A percentile compares a stretch with the other conserved stretches of the same genome.
phyloP scores from a whole-genome alignment of 345 rosid species.

The Hevea brasiliensis region DNA sequence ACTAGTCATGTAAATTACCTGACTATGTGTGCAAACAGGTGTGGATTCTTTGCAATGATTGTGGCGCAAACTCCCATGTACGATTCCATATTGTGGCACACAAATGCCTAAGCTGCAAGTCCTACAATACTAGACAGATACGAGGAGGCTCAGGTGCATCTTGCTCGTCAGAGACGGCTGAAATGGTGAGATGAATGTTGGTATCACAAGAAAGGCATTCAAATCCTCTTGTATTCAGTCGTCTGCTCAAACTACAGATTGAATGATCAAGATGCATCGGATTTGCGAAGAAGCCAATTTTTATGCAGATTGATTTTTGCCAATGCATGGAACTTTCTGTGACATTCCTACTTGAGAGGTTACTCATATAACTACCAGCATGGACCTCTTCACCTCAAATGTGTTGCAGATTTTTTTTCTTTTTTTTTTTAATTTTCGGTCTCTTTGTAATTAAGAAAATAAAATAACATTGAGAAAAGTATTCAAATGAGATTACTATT shows the following conservation, averaged over 20 bases:
- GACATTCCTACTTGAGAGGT: neutral
- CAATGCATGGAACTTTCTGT: neutral
- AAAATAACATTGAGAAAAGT: too few species aligned
- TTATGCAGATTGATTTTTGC: neutral
- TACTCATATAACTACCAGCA: neutral
- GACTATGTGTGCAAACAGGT: slow-evolving; percentile 35
- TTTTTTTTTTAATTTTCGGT: too few species aligned
- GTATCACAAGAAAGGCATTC: neutral
- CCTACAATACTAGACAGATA: slow-evolving; percentile 77
- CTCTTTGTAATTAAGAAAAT: too few species aligned
- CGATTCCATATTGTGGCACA: slow-evolving; percentile 72
- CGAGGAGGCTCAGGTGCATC: slow-evolving; percentile 50
- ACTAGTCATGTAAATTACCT: neutral
- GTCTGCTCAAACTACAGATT: neutral
- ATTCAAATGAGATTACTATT: too few species aligned
- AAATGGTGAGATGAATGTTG: slow-evolving; percentile 43
- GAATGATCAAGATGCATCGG: neutral
- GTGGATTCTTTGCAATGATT: slow-evolving; percentile 93
- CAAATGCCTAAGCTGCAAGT: slow-evolving; percentile 65
- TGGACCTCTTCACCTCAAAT: neutral
- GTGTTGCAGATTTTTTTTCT: neutral
- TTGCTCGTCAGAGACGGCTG: slow-evolving; percentile 52
- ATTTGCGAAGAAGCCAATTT: neutral
- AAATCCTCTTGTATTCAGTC: neutral
- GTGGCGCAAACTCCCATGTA: slow-evolving; percentile 56